These are phyloP conservation scores for Bertia moriformis DNA, from an alignment of 2,329 filamentous ascomycete genomes.

Conservation along the genomic window DNA sequence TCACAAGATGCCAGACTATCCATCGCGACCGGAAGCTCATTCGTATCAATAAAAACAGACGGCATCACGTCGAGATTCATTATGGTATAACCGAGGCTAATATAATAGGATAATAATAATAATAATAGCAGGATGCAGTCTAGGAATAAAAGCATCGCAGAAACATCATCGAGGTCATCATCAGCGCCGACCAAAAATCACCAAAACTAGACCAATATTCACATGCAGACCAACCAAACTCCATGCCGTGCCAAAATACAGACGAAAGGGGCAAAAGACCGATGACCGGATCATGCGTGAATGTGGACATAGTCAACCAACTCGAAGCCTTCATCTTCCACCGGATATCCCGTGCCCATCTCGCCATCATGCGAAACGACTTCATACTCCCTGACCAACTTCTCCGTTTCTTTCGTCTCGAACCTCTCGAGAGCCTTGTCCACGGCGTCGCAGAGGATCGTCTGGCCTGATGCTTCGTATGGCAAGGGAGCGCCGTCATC, in stretches of 20 bases:
- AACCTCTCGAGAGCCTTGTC: slow-evolving; percentile 42
- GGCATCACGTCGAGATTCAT: no score
- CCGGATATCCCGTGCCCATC: slow-evolving; percentile 17
- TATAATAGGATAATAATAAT: no score
- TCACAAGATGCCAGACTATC: neutral
- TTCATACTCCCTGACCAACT: slow-evolving; percentile 44
- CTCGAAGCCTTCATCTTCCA: slow-evolving; percentile 23
- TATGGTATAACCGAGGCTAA: no score
- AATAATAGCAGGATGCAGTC: no score
- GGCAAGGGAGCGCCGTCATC: neutral
- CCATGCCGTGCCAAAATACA: no score
- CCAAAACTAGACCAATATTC: no score
- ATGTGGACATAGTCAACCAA: slow-evolving; percentile 17
- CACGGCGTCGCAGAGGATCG: slow-evolving; percentile 36
- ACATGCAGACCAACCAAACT: no score
- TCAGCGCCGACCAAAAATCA: neutral
- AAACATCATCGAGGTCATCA: neutral
- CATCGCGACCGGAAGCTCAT: neutral
- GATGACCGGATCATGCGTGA: no score
- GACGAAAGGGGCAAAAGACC: neutral
- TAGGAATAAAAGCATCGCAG: neutral
- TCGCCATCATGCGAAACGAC: slow-evolving; percentile 29
- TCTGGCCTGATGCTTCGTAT: neutral
- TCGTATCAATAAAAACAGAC: no score
- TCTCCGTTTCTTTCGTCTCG: slow-evolving; percentile 44